Evolutionary conservation across 2,329 filamentous ascomycete species (phyloP).

Genomic region (Paracoccidioides brasiliensis): DNA sequence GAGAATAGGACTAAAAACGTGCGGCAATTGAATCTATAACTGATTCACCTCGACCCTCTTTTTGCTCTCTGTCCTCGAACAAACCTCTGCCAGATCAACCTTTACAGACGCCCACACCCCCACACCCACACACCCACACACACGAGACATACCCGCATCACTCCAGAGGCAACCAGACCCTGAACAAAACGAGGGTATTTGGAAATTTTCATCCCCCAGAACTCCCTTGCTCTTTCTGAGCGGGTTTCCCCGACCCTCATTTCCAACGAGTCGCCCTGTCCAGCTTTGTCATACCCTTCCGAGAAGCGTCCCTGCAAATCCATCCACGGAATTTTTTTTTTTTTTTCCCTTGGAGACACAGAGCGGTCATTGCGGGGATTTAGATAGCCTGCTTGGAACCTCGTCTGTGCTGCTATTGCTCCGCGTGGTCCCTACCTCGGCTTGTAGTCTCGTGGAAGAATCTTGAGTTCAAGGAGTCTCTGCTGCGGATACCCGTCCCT

Average conservation of each 20-base stretch:
- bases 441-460: background rate
- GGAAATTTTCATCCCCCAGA: background rate
- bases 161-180: background rate
- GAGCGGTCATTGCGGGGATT: background rate
- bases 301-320: background rate
- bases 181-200: background rate
- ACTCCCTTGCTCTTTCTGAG: background rate
- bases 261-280: background rate
- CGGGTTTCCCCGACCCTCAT: background rate
- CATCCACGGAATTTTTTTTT: background rate
- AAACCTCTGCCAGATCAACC: background rate
- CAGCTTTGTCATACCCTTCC: background rate
- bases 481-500: slow-evolving; percentile 1
- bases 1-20: background rate
- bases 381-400: background rate
- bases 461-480: background rate
- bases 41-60: background rate
- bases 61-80: background rate
- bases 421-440: background rate
- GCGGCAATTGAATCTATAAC: background rate
- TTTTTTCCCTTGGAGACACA: background rate
- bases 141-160: background rate
- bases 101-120: too few species aligned
- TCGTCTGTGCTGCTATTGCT: background rate
- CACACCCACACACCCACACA: background rate